Base-by-base conservation (phyloP, 345 rosid species). In the Noccaea caerulescens region DNA sequence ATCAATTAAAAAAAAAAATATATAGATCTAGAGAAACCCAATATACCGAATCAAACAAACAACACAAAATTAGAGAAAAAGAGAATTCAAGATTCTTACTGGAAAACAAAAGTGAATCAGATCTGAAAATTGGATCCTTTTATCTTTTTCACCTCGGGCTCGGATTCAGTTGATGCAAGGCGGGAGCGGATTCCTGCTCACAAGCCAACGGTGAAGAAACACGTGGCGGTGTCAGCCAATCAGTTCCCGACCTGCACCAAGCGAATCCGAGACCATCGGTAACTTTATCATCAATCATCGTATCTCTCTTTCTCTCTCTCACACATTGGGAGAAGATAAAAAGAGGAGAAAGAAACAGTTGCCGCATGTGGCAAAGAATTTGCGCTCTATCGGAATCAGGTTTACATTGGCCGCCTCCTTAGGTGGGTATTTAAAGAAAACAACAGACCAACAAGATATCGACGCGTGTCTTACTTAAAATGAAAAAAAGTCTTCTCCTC, bases 241-340 rank as follows among this genome's bases (percentile, higher is more conserved):
- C 81, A 78, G 90, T 83, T 89, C 98, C 98, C 96, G 96, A 90
- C 90, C 93, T 92, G 96, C 95, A 92, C 93, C 98, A 92, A 90
- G 98, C 96, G 96, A 92, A 83, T 92, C 82, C 74, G 95, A 90
- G 82, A 64, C 90, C 89, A 88, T 85, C 87, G 85, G 84, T 79
- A 68, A 87, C 66, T 57, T 65, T 38, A 46, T 77, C 53, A 10
- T 27, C 76, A 37, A 10, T 27, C 76, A 37, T 64, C 71, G 18
- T 16, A 6, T 8, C 2, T 44, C 9, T 66, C 11, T 27, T 2
- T 37, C 0, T 36, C 8, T 12, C 20, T 9, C 27, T 25, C 27
- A 25, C 27, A 25, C 18, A 16, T 25, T 3, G 27, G 5, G 49
- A 36, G 25, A 25, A 57, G 4, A 6, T 8, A 8, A 10, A 70